Base-by-base conservation (phyloP, 2,329 filamentous ascomycete species). In the Cladosporium sp. region DNA sequence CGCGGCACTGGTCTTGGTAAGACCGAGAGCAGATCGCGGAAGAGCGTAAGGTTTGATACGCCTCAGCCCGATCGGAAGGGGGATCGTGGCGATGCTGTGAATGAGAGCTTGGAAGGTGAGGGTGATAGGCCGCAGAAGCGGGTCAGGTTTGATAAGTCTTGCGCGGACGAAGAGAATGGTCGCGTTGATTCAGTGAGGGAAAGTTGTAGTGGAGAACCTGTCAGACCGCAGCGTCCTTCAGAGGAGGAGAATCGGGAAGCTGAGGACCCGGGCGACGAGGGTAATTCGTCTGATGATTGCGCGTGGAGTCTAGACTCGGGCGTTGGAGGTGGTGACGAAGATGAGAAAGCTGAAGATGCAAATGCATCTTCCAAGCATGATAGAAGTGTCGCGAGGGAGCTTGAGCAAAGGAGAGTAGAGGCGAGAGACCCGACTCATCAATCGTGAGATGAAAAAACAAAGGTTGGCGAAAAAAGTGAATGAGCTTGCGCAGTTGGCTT, bases 381-480 rank as follows among this genome's bases (percentile, higher is more conserved):
- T 0, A 1, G 2, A 8, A 23, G 3, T 5, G 3, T 11, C 5
- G 40, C 8, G 8, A 3, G n/a, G 6, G n/a, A 23, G 1, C 8
- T 10, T 5, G 40, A 21, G 10, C n/a, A 46, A 21, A 4, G n/a
- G 12, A 21, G 3, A 5, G 10, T 46, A 5, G 40, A 21, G n/a
- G n/a, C 40, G n/a, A n/a, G 3, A 21, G 40, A 21, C 1, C 3
- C 10, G 3, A 5, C 40, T 46, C 7, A 12, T 11, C n/a, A 8
- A 10, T 21, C n/a, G 7, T 46, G 40, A 46, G n/a, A n/a, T 8
- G 0, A 2, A 21, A 2, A 21, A 12, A 21, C 21, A 46, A 11
- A 1, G n/a, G 8, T 12, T 46, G 37, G 7, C 37, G 37, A n/a
- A n/a, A 44, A 5, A 44, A n/a, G 16, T n/a, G 7, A 44, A 44